Evolutionary conservation across 129 eudicot species (phyloP).

Genomic region (Scalesia atractyloides): DNA sequence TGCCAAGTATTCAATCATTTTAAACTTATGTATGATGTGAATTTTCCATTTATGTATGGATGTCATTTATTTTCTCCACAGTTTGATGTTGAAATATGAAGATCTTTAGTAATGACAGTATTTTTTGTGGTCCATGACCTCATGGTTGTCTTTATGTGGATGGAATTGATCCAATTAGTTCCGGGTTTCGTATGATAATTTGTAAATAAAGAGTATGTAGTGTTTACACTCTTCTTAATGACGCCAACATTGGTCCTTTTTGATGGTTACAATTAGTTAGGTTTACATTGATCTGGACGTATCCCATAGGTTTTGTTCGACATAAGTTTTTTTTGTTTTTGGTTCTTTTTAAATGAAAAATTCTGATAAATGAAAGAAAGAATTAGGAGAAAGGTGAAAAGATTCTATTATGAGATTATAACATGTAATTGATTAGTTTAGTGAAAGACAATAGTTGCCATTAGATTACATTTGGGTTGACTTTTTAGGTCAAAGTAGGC

Average conservation of each 20-base stretch:
- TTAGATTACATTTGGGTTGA: not conserved
- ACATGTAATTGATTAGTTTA: not conserved
- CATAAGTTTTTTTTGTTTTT: not conserved
- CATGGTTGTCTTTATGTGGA: conserved; percentile 19
- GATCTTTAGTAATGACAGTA: conserved; percentile 8
- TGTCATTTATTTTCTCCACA: conserved; percentile 21
- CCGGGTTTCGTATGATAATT: conserved; percentile 2
- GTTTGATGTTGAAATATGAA: conserved; percentile 22
- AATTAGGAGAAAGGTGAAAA: not conserved
- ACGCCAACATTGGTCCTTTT: not conserved
- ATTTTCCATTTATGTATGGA: conserved; percentile 16
- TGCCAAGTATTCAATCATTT: conserved; percentile 12
- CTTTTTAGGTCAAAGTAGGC: not conserved
- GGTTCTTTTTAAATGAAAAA: not conserved
- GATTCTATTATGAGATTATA: not conserved
- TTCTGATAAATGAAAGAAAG: conserved; percentile 3
- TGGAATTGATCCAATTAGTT: conserved; percentile 9
- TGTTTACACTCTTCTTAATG: not conserved
- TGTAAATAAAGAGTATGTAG: not conserved
- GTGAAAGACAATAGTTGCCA: not conserved
- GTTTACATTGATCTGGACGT: not conserved
- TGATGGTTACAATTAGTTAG: conserved; percentile 18
- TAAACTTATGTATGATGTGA: no score
- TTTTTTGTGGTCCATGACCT: conserved; percentile 29
- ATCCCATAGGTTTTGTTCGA: not conserved